phyloP scores from a whole-genome alignment of 73 alveolate species.

The Effrenium voratum region DNA sequence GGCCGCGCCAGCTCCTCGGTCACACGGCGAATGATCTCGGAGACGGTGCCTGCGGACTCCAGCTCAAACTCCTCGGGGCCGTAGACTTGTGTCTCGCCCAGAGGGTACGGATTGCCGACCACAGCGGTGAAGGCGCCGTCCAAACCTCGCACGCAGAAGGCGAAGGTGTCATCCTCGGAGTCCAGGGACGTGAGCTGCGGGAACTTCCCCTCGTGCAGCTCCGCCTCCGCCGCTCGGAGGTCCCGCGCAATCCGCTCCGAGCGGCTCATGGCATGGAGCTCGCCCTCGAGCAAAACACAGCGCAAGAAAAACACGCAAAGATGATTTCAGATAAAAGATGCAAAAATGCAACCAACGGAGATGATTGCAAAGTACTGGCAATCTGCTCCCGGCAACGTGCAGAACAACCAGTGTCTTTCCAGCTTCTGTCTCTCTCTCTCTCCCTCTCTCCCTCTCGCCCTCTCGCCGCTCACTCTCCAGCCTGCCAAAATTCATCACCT shows the following conservation, averaged over 20 bases:
- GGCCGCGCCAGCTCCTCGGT: not conserved
- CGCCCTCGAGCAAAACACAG: not conserved
- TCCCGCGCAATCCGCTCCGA: not conserved
- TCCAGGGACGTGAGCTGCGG: not conserved
- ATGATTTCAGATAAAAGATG: not conserved
- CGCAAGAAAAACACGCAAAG: not conserved
- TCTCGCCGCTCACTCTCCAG: not conserved
- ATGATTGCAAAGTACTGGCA: not conserved
- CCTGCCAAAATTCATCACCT: not conserved
- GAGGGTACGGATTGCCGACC: constrained; percentile 34
- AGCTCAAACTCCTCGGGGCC: constrained; percentile 63
- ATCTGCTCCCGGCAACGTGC: not conserved
- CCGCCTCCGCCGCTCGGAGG: not conserved
- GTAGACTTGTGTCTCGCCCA: constrained; percentile 28
- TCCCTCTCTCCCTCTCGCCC: not conserved
- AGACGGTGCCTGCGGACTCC: constrained; percentile 1
- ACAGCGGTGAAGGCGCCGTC: constrained; percentile 59
- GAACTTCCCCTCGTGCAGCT: not conserved
- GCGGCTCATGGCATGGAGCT: not conserved
- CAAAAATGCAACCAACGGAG: not conserved
- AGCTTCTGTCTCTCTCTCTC: not conserved
- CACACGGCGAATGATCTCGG: not conserved
- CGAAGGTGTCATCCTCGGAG: constrained; percentile 22
- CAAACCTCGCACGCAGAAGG: not conserved
- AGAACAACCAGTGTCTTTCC: not conserved